Evolutionary conservation across 2,329 filamentous ascomycete species (phyloP), one percentile per base, ranked within the genome.

Genomic region (Cladosporium sp.): DNA sequence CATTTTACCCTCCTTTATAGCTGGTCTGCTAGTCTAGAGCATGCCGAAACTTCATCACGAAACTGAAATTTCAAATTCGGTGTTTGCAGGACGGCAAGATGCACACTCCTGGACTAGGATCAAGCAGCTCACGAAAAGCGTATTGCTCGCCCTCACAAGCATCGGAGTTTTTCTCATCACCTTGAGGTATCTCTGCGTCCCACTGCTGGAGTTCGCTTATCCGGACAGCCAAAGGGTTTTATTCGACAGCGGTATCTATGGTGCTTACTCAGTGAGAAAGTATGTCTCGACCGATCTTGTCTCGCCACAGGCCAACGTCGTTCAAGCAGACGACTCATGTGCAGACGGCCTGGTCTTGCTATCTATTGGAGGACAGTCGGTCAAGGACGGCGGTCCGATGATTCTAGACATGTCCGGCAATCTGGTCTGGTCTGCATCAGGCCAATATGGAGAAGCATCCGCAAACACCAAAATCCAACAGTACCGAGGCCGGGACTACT

Each of bases 381-480:
- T 70, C 3, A 21, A 57, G 3, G 59, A 57, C 5, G 65, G 66
- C 18, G 72, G 70, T 16, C 72, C 72, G 2, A 72, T 71, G 65
- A 74, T 75, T 16, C 64, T 73, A 32, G 69, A 73, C 58, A 65
- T 64, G 14, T 39, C 67, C 16, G 71, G 71, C 13, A 66, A 68
- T 7, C 57, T 72, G 18, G 54, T 74, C 16, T 75, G 72, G 73
- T 66, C 67, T 65, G 36, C 67, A 66, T 36, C 69, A 65, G 49
- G 62, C 11, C 67, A 70, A 68, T 54, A 58, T 34, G 68, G 68
- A 3, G 70, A 69, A 1, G 68, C 71, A 34, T 70, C 72, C 5
- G 72, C 72, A 28, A 68, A 76, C 64, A 53, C 75, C 1, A 70
- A 68, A 28, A 73, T 74, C 11, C 76, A 77, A 64, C 63, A 69